These are phyloP conservation scores for Sporothrix variecibatus DNA, from an alignment of 2,329 filamentous ascomycete genomes.

Conservation along the genomic window DNA sequence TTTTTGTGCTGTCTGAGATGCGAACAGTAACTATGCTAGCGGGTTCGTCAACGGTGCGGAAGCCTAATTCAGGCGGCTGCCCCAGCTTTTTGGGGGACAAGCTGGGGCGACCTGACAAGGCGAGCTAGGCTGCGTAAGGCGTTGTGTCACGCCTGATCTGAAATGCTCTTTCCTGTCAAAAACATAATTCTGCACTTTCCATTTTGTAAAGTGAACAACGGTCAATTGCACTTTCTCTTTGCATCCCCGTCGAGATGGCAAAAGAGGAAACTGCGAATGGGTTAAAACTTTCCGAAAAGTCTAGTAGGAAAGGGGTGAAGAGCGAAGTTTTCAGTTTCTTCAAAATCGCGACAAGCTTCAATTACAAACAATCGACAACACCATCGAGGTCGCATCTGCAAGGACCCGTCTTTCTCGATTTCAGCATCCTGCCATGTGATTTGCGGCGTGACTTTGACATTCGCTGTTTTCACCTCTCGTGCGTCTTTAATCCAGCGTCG, in stretches of 20 bases:
- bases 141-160: neutral
- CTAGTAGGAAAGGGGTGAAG: neutral
- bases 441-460: neutral
- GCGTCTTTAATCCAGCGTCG: neutral
- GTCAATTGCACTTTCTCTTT: neutral
- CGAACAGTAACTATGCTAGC: neutral
- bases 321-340: too few relatives aligned
- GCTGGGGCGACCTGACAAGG: neutral
- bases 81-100: neutral
- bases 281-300: too few relatives aligned
- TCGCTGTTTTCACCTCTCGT: neutral
- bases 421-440: neutral
- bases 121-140: neutral
- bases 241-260: neutral
- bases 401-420: neutral
- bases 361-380: neutral
- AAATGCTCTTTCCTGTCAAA: neutral
- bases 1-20: neutral
- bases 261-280: neutral
- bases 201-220: neutral
- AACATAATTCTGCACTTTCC: neutral
- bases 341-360: neutral
- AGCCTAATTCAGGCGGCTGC: slow-evolving; percentile 7
- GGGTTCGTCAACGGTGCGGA: slow-evolving; percentile 10
- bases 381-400: slow-evolving; percentile 1